Evolutionary conservation across 1,284 basidiomycete species (phyloP).

Genomic region (Sanghuangporus sanghuang): DNA sequence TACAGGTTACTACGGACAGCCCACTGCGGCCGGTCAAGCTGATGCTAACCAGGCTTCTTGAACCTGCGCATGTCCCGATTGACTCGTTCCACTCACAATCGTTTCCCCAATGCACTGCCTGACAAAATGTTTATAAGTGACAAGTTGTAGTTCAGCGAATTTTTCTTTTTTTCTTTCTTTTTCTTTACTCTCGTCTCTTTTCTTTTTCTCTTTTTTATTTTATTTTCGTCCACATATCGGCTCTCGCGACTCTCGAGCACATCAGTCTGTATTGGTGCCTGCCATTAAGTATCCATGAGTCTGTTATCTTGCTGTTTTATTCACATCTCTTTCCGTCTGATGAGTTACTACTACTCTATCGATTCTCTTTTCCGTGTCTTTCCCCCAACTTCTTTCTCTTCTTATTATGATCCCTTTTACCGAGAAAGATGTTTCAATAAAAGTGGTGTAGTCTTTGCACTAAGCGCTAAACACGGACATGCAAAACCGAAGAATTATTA

Average conservation of each 20-base stretch:
- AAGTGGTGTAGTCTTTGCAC: constrained; percentile 5
- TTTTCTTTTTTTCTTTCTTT: constrained; percentile 11
- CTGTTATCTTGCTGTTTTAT: constrained; percentile 20
- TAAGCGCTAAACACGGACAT: not conserved
- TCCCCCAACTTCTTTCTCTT: not conserved
- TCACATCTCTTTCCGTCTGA: constrained; percentile 25
- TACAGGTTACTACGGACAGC: constrained; percentile 74
- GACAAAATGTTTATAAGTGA: not conserved
- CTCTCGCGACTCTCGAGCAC: constrained; percentile 13
- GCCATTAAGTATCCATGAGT: constrained; percentile 30
- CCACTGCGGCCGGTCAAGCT: constrained; percentile 54
- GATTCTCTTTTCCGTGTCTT: constrained; percentile 12
- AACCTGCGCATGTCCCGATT: constrained; percentile 20
- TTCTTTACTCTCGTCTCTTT: constrained; percentile 16
- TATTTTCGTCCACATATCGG: constrained; percentile 10
- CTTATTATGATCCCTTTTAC: not conserved
- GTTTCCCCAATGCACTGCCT: constrained; percentile 15
- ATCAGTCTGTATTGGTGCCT: constrained; percentile 23
- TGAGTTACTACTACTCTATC: constrained; percentile 8
- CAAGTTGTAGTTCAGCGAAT: constrained; percentile 2
- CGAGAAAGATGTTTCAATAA: constrained; percentile 14
- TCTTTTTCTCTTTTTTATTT: constrained; percentile 12
- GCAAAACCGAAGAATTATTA: not conserved
- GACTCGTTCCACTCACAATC: constrained; percentile 17
- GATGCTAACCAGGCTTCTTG: constrained; percentile 41